Base-by-base conservation (phyloP, 306 rosid species). In the Styphnolobium japonicum region DNA sequence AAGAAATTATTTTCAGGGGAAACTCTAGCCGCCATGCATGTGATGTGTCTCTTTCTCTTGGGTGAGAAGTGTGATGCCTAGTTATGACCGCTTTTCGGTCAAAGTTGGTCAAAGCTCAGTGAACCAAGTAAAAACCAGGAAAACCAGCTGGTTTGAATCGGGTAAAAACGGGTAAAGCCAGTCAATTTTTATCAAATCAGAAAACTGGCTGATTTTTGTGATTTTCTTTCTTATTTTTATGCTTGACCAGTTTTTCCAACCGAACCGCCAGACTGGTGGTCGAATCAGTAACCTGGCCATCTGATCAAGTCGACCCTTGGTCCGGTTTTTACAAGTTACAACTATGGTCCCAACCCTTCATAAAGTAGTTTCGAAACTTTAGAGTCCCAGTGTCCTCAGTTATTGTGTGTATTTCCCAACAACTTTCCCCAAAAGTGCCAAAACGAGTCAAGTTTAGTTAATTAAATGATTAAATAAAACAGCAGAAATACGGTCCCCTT, bases 371-470 rank as follows among this genome's bases (percentile, higher is more conserved):
- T 70, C 34, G 43, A 73, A 58, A 7, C 5, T 49, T n/a, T 31
- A n/a, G 15, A 74, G 52, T 34, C 45, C 66, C 9, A 22, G 36
- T 18, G 70, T 16, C 18, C 64, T 55, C 22, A 53, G 22, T 60
- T 40, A 53, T 57, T 15, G 51, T 39, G 19, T 71, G 57, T 19
- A 80, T 73, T 53, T 49, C 62, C 69, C 63, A 61, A 70, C 12
- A 25, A 61, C 64, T 15, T 60, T 5, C 60, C 61, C 45, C 48
- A 61, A 53, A 49, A 25, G 37, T 8, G 3, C 27, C 61, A 55
- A 9, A 2, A 8, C 2, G 15, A 55, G 7, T 22, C 23, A 36
- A 15, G n/a, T 71, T 19, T 80, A 60, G 72, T 46, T 74, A 16
- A 15, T 27, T 7, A 37, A 48, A 48, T 62, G 21, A 21, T 61